Conservation (phyloP, 176 grass and related monocot genomes). For the Oryza officinalis region DNA sequence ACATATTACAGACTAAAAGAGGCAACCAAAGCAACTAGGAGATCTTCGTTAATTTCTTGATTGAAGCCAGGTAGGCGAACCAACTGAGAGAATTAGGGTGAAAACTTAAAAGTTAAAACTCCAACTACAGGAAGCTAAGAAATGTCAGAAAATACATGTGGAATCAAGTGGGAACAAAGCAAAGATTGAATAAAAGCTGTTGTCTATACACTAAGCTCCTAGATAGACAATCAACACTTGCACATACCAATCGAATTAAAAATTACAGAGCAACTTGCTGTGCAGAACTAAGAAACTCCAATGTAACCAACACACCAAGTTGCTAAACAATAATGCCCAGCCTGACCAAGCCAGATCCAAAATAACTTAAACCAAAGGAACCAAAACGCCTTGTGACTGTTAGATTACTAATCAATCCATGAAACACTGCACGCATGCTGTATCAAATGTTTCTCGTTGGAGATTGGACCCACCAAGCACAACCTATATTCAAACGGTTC, state of each 20-base stretch:
- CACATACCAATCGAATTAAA: background rate
- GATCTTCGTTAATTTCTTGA: background rate
- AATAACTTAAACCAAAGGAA: background rate
- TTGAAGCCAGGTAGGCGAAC: background rate
- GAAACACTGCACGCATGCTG: background rate
- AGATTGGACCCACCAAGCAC: background rate
- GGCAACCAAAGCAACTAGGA: background rate
- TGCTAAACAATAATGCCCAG: background rate
- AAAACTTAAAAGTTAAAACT: background rate
- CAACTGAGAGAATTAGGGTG: background rate
- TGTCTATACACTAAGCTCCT: background rate
- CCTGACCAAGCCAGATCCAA: background rate
- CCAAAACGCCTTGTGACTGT: background rate
- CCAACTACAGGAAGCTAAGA: background rate
- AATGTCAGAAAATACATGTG: background rate
- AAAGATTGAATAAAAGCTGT: background rate
- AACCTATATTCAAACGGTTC: background rate
- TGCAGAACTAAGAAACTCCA: background rate
- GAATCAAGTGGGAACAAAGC: background rate
- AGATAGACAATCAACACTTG: background rate
- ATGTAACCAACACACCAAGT: background rate
- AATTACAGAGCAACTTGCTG: background rate
- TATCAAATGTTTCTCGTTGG: background rate
- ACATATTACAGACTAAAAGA: background rate
- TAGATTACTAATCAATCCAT: background rate